Base-by-base conservation (phyloP, 805 yeast genomes). In the Lachancea mirantina region DNA sequence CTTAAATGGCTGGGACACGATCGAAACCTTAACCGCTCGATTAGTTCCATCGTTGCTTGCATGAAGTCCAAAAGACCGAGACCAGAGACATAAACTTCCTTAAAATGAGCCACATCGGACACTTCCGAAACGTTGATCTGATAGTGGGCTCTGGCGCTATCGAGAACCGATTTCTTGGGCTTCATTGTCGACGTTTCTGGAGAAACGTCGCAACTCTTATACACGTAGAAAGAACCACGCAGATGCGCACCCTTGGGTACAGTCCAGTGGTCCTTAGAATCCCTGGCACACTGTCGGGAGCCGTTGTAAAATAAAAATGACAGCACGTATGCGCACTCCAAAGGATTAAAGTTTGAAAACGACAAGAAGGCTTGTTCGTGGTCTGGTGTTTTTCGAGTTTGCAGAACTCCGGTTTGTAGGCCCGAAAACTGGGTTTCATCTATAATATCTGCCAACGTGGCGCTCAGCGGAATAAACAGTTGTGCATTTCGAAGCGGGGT, bases 171-270 rank as follows among this genome's bases (percentile, higher is more conserved):
- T 2, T 19, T 23, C 18, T n/a, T 6, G 14, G 14, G 16, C 9
- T 18, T 16, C 22, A 14, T 10, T 8, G 23, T 20, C 17, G 6
- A 17, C 7, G 10, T 23, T 14, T n/a, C 8, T 18, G 17, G 7
- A 6, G 28, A 11, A 14, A 24, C 14, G 10, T 29, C 17, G 11
- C 38, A 28, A 13, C 28, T 13, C 14, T 28, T 28, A 19, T 34
- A 30, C 14, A 34, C 18, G 19, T 23, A 34, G 13, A 34, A 34
- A 23, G 30, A 28, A 15, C 38, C 38, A 6, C 38, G 21, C 3
- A 34, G 6, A 10, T 33, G 33, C 10, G 20, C 19, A 9, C 25
- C 21, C 9, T 20, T 20, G 13, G 38, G 26, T 5, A 34, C 17
- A 23, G 5, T 5, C 26, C 4, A 4, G 11, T 14, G 11, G 16